Evolutionary conservation across 2,329 filamentous ascomycete genomes (phyloP).

Genomic region (Ophiocordyceps camponoti-rufipedis): DNA sequence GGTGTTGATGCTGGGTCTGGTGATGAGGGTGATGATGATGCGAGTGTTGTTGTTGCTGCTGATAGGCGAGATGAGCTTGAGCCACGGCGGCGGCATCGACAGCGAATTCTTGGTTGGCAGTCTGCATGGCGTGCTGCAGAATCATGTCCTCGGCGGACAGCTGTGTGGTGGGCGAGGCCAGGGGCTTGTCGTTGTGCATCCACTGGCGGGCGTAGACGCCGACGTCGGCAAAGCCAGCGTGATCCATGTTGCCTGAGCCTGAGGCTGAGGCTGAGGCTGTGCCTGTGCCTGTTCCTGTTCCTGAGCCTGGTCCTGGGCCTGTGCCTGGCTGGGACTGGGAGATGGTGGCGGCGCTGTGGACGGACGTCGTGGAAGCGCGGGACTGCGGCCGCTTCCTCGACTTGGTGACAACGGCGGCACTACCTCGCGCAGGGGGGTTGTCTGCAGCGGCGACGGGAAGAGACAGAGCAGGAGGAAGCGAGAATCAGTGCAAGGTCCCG

Average conservation of each 20-base stretch:
- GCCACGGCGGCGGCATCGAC: slow-evolving; percentile 26
- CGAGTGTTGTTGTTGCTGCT: slow-evolving; percentile 12
- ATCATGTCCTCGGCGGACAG: slow-evolving; percentile 42
- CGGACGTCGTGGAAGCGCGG: slow-evolving; percentile 36
- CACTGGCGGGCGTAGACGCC: slow-evolving; percentile 31
- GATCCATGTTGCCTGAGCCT: slow-evolving; percentile 22
- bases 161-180: slow-evolving; percentile 21
- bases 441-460: slow-evolving; percentile 6
- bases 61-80: slow-evolving; percentile 21
- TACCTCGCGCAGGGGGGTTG: slow-evolving; percentile 11
- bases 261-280: neutral
- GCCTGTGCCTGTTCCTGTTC: no score
- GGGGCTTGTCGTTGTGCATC: slow-evolving; percentile 21
- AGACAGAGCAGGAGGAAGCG: slow-evolving; percentile 1
- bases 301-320: neutral
- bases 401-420: slow-evolving; percentile 13
- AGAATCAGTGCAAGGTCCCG: neutral
- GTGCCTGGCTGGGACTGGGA: no score
- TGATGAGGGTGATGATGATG: slow-evolving; percentile 13
- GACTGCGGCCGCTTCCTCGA: slow-evolving; percentile 33
- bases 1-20: slow-evolving; percentile 13
- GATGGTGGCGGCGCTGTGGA: slow-evolving; percentile 30
- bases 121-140: slow-evolving; percentile 36
- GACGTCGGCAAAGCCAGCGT: slow-evolving; percentile 22
- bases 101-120: slow-evolving; percentile 28